Conservation (phyloP, 225 moss, liverwort and hornwort genomes). For the Ulota crispa region DNA sequence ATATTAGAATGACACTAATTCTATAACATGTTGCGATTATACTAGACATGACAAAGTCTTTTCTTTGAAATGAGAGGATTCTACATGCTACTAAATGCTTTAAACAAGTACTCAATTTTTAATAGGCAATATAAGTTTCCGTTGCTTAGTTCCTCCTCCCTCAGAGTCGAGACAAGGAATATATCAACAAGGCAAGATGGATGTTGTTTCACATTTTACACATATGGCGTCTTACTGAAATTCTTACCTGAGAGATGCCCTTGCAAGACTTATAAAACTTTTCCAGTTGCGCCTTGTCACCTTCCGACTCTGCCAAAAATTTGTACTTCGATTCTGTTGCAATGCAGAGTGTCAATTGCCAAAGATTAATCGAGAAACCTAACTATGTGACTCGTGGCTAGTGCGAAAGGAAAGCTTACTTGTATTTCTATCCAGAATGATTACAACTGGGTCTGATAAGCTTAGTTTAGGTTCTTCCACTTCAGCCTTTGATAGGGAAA, state of each 20-base stretch:
- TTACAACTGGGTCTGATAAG: conserved; percentile 62
- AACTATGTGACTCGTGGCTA: neutral
- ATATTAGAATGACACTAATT: neutral
- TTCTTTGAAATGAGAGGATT: neutral
- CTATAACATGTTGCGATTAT: neutral
- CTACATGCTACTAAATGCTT: neutral
- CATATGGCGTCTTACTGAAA: neutral
- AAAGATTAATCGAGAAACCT: neutral
- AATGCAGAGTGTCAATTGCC: neutral
- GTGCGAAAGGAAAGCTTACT: conserved; percentile 45
- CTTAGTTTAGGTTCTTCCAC: conserved; percentile 78
- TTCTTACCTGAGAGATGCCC: conserved; percentile 67
- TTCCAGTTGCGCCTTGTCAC: conserved; percentile 73
- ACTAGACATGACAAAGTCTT: neutral
- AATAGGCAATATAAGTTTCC: neutral
- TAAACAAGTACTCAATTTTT: neutral
- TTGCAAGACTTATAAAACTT: conserved; percentile 69
- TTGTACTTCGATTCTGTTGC: conserved; percentile 68
- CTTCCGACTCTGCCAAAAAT: conserved; percentile 62
- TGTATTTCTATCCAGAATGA: conserved; percentile 72
- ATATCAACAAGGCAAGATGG: neutral
- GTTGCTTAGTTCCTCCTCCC: neutral
- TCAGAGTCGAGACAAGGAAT: neutral
- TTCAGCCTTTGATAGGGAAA: conserved; percentile 75
- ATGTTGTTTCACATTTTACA: neutral